Evolutionary conservation across 352 stramenopile species (phyloP).

Genomic region (Saprolegnia diclina): DNA sequence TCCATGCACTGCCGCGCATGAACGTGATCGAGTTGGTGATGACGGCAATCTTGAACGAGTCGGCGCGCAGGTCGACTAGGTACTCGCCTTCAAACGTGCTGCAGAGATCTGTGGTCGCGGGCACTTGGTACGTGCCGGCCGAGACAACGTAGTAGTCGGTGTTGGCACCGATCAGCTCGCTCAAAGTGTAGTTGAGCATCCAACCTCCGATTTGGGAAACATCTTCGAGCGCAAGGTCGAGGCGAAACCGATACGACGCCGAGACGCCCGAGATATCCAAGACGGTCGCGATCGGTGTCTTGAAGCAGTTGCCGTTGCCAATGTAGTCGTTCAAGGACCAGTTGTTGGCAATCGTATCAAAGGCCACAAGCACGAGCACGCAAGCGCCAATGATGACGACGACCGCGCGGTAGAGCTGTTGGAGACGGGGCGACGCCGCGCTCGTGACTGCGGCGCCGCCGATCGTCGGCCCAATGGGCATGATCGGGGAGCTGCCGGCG

Average conservation of each 20-base stretch:
- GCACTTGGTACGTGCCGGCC: not conserved
- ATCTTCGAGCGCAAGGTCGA: not conserved
- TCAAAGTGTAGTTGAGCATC: not conserved
- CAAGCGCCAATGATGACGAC: not conserved
- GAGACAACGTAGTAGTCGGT: not conserved
- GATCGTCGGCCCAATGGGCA: not conserved
- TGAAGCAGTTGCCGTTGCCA: constrained; percentile 8
- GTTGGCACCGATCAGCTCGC: not conserved
- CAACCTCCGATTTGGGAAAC: not conserved
- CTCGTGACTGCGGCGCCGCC: not conserved
- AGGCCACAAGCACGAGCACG: not conserved
- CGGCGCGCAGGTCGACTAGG: not conserved
- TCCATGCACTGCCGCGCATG: constrained; percentile 10
- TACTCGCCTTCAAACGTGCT: not conserved
- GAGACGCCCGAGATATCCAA: not conserved
- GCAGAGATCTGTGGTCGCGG: not conserved
- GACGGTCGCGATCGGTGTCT: not conserved
- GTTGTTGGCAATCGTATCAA: constrained; percentile 19
- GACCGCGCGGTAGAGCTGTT: not conserved
- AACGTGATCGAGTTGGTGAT: constrained; percentile 12
- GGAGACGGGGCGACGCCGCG: not conserved
- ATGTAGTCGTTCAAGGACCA: constrained; percentile 20
- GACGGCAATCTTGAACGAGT: not conserved
- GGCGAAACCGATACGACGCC: not conserved
- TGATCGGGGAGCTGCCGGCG: too few species aligned